Conservation (phyloP, 352 stramenopile species). For the Aphanomyces euteiches region DNA sequence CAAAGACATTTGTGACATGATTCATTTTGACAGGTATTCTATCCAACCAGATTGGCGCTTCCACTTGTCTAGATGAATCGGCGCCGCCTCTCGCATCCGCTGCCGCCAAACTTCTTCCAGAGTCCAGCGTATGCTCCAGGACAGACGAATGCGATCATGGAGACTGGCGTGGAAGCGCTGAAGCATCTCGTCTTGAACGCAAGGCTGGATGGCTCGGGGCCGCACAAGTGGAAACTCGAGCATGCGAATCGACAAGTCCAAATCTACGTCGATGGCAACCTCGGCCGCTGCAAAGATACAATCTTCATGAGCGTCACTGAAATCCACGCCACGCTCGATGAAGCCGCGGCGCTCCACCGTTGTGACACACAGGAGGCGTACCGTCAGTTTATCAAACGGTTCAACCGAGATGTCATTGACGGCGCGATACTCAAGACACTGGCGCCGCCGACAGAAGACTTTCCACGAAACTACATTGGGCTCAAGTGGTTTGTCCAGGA, state of each 20-base stretch:
- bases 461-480: slow-evolving; percentile 75
- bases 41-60: not conserved
- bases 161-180: not conserved
- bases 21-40: not conserved
- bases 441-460: slow-evolving; percentile 52
- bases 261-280: slow-evolving; percentile 10
- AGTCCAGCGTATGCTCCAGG: not conserved
- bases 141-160: not conserved
- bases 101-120: slow-evolving; percentile 19
- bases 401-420: slow-evolving; percentile 53
- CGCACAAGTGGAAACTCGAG: slow-evolving; percentile 7
- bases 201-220: slow-evolving; percentile 5
- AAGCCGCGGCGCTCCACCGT: slow-evolving; percentile 16
- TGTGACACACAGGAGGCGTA: not conserved
- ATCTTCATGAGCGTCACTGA: slow-evolving; percentile 22
- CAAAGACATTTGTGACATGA: not conserved
- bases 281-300: not conserved
- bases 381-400: not conserved
- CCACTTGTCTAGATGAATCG: not conserved
- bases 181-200: slow-evolving; percentile 7
- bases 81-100: slow-evolving; percentile 8
- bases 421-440: slow-evolving; percentile 71
- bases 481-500: slow-evolving; percentile 47
- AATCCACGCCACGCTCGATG: slow-evolving; percentile 21
- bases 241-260: not conserved